Conservation (phyloP, 306 rosid genomes). For the Corylus avellana region DNA sequence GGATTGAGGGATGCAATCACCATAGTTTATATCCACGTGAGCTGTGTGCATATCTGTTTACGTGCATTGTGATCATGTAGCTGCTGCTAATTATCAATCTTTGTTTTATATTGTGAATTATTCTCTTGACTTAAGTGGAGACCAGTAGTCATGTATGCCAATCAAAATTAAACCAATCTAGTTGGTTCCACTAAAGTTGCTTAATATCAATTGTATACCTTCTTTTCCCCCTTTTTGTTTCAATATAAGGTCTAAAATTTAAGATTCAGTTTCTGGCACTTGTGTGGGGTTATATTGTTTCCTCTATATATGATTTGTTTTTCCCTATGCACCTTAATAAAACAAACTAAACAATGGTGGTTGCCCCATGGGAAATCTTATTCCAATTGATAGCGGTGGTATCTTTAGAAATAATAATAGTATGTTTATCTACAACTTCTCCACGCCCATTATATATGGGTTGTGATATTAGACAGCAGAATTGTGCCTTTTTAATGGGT, state of each 20-base stretch:
- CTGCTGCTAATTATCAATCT: neutral
- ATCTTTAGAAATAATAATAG: neutral
- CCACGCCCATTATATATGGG: neutral
- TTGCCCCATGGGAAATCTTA: neutral
- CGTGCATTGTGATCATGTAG: neutral
- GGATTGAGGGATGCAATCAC: conserved; percentile 6
- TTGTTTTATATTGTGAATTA: neutral
- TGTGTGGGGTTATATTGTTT: neutral
- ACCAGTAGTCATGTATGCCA: neutral
- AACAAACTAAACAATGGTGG: neutral
- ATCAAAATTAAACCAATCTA: neutral
- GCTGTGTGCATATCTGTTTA: neutral
- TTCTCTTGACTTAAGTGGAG: neutral
- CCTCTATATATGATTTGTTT: neutral
- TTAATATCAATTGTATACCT: neutral
- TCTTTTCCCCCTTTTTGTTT: neutral
- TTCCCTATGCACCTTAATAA: neutral
- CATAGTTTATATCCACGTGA: neutral
- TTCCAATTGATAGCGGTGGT: neutral
- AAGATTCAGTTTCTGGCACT: neutral
- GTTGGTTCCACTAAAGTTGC: neutral
- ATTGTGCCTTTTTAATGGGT: neutral
- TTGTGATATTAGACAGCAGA: neutral
- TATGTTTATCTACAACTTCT: neutral
- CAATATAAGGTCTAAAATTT: neutral